phyloP scores from a whole-genome alignment of 2,329 filamentous ascomycete genomes.

The Ascosphaera pollenicola region DNA sequence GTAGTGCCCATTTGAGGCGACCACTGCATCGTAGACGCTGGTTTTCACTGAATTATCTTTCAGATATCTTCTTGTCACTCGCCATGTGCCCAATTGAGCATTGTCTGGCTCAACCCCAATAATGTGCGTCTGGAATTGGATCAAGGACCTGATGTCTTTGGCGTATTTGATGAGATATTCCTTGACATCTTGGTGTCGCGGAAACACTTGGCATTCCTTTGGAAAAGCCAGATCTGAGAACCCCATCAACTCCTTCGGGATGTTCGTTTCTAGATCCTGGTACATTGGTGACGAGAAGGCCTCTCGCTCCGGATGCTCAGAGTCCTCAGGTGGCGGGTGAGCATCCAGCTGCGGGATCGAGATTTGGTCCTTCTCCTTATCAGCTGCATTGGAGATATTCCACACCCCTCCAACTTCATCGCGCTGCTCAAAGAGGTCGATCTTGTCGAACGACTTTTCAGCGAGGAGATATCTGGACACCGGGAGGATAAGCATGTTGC shows the following conservation, averaged over 20 bases:
- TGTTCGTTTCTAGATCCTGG: slow-evolving; percentile 64
- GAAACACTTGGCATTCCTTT: slow-evolving; percentile 46
- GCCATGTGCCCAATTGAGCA: slow-evolving; percentile 30
- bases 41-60: slow-evolving; percentile 18
- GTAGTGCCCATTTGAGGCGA: slow-evolving; percentile 58
- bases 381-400: slow-evolving; percentile 43
- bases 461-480: slow-evolving; percentile 41
- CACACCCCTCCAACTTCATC: slow-evolving; percentile 59
- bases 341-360: slow-evolving; percentile 47
- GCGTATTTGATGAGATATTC: slow-evolving; percentile 55
- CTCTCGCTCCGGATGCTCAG: slow-evolving; percentile 24
- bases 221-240: slow-evolving; percentile 52
- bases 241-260: slow-evolving; percentile 59
- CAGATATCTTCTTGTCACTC: slow-evolving; percentile 32
- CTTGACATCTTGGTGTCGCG: slow-evolving; percentile 46
- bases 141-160: slow-evolving; percentile 39
- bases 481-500: background rate
- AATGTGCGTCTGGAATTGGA: slow-evolving; percentile 52
- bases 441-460: slow-evolving; percentile 44
- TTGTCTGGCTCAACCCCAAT: slow-evolving; percentile 29
- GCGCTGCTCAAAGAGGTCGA: slow-evolving; percentile 69
- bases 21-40: slow-evolving; percentile 47
- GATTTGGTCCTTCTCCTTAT: slow-evolving; percentile 21
- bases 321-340: slow-evolving; percentile 38
- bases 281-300: slow-evolving; percentile 71